Evolutionary conservation across 2,329 filamentous ascomycete genomes (phyloP).

Genomic region (Apiospora sp.): DNA sequence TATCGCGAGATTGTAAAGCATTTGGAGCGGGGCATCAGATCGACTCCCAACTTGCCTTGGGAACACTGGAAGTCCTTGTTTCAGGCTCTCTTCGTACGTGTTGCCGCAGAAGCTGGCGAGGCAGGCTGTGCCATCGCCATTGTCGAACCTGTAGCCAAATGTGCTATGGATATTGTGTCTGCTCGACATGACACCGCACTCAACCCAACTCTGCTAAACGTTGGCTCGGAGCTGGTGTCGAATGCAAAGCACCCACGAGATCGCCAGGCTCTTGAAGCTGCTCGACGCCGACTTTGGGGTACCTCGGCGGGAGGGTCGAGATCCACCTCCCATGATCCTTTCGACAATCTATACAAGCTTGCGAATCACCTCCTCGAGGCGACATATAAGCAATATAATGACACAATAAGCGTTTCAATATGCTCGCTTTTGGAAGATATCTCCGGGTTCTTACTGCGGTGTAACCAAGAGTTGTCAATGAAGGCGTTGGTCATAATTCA

Average conservation of each 20-base stretch:
- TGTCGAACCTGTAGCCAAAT: conserved; percentile 74
- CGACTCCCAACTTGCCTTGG: conserved; percentile 56
- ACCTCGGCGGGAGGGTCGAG: conserved; percentile 51
- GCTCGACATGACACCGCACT: conserved; percentile 32
- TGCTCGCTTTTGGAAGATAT: conserved; percentile 62
- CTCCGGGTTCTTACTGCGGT: conserved; percentile 59
- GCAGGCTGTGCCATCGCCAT: conserved; percentile 70
- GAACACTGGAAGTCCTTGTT: conserved; percentile 64
- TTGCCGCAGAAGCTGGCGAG: conserved; percentile 71
- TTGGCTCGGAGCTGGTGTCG: conserved; percentile 53
- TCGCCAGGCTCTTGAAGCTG: conserved; percentile 69
- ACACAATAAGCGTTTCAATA: conserved; percentile 48
- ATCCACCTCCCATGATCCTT: conserved; percentile 64
- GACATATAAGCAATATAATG: conserved; percentile 58
- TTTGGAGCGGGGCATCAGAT: conserved; percentile 66
- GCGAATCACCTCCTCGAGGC: conserved; percentile 59
- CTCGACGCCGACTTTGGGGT: conserved; percentile 72
- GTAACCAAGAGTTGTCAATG: conserved; percentile 57
- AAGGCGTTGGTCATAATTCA: conserved; percentile 69
- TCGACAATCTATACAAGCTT: conserved; percentile 71
- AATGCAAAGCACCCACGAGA: conserved; percentile 64
- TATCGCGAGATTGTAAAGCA: conserved; percentile 75
- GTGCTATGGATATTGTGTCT: conserved; percentile 50
- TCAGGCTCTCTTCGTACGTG: conserved; percentile 60
- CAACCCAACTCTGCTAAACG: conserved; percentile 42